Percentiles rank a stretch among this genome's conserved stretches.
These are phyloP conservation scores for Penicillium pancosmium DNA, from an alignment of 495 filamentous ascomycete genomes.

Conservation along the genomic window DNA sequence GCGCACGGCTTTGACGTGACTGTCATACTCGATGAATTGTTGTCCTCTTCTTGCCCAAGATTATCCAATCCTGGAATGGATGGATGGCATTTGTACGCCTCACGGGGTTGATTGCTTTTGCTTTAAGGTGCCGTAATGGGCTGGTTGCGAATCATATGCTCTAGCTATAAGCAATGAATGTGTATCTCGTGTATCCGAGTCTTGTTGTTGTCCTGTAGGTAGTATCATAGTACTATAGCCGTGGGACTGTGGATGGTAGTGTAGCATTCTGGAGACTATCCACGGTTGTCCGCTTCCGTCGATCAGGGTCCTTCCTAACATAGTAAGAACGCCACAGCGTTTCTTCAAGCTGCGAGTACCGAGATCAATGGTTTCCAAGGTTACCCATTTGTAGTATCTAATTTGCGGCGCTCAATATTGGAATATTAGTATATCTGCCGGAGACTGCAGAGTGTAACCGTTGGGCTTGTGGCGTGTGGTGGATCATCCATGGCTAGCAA, in stretches of 20 bases:
- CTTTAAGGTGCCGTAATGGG: constrained; percentile 1
- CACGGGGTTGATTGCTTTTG: constrained; percentile 1
- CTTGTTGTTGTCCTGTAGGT: too few relatives aligned
- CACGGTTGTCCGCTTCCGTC: not conserved
- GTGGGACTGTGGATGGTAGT: not conserved
- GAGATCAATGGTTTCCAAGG: too few relatives aligned
- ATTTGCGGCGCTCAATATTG: too few relatives aligned
- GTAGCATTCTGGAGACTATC: not conserved
- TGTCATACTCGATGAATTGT: not conserved
- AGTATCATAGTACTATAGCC: not conserved
- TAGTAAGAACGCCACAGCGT: not conserved
- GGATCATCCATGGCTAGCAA: too few relatives aligned
- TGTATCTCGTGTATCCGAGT: not conserved
- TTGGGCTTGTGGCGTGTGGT: too few relatives aligned
- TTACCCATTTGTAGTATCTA: too few relatives aligned
- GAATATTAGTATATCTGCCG: too few relatives aligned
- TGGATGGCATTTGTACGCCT: too few relatives aligned
- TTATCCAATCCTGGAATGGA: too few relatives aligned
- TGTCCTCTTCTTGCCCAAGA: too few relatives aligned
- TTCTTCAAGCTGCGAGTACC: too few relatives aligned
- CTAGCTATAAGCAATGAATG: constrained; percentile 11
- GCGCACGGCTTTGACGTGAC: not conserved
- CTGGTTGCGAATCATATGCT: constrained; percentile 13
- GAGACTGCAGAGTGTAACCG: too few relatives aligned
- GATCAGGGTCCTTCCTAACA: not conserved